Evolutionary conservation across 495 filamentous ascomycete species (phyloP), one percentile per base, ranked within the genome.

Genomic region (Aspergillus hancockii): DNA sequence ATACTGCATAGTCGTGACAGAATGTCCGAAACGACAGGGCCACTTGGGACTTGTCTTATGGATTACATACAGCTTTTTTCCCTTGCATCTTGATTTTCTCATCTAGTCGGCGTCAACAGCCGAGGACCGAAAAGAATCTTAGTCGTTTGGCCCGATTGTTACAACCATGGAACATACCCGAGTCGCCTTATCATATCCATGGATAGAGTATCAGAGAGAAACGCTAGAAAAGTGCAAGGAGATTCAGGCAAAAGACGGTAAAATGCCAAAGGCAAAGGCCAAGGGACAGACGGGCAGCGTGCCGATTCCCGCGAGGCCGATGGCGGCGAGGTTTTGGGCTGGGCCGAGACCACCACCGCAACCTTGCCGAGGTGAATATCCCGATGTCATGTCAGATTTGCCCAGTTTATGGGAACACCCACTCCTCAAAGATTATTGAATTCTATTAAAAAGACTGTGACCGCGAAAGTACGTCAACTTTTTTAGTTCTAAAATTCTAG

Each of bases 141-240:
- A 57, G 31, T 47, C 21, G 46, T 43, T 57, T 13, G 30, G n/a
- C n/a, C 54, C 38, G 36, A 30, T 19, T 25, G 1, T 30, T n/a
- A 8, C 23, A 57, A 57, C 54, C 54, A 49, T 57, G 54, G 54
- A 40, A 34, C 54, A 49, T n/a, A 14, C 40, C 41, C 54, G 41
- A 34, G 1, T 57, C 40, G 43, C 54, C 28, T 49, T 23, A 57
- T 18, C 31, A 0, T 23, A 36, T 47, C 54, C 43, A 49, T 31
- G 54, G 54, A 49, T 31, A 21, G 43, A 23, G 16, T 12, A n/a
- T 14, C 18, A 22, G 19, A 47, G 22, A 22, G 43, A 47, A 47
- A 14, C 43, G 19, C 43, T 47, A 47, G 43, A 47, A 47, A 19
- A 7, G 14, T 8, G 1, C 40, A 36, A 8, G 23, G 51, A 8